phyloP scores from a whole-genome alignment of 2,329 filamentous ascomycete species.

The Penicillium sp. region DNA sequence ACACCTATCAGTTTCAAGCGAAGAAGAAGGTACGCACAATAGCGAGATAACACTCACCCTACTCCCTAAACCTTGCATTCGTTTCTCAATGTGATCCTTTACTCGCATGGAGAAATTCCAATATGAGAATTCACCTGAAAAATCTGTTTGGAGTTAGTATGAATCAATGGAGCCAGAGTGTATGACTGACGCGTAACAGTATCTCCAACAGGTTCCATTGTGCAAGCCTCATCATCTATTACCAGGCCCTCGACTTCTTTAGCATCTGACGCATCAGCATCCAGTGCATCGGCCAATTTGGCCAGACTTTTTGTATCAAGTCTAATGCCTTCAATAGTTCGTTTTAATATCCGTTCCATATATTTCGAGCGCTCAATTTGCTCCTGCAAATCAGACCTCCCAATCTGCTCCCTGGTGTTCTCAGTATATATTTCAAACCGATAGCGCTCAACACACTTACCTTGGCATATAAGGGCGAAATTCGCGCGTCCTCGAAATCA shows the following conservation, averaged over 20 bases:
- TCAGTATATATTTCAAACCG: background rate
- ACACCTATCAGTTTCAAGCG: background rate
- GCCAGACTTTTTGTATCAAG: constrained; percentile 17
- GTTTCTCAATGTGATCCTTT: constrained; percentile 52
- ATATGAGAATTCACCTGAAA: constrained; percentile 55
- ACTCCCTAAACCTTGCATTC: constrained; percentile 12
- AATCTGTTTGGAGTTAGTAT: constrained; percentile 36
- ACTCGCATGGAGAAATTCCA: constrained; percentile 56
- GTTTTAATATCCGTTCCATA: constrained; percentile 19
- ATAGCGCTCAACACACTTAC: background rate
- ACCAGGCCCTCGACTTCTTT: constrained; percentile 8
- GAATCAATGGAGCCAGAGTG: background rate
- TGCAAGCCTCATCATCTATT: constrained; percentile 17
- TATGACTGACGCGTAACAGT: constrained; percentile 12
- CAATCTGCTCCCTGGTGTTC: constrained; percentile 6
- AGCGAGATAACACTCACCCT: constrained; percentile 1
- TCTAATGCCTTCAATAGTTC: constrained; percentile 9
- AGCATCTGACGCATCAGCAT: constrained; percentile 10
- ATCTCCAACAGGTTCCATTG: constrained; percentile 16
- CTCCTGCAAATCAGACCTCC: constrained; percentile 12
- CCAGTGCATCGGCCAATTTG: constrained; percentile 8
- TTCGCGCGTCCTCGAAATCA: constrained; percentile 1
- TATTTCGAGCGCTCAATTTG: constrained; percentile 14
- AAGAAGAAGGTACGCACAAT: too few relatives aligned
- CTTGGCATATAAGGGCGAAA: constrained; percentile 8